Base-by-base conservation (phyloP, 179 eudicot genomes). In the Heliamphora pulchella region DNA sequence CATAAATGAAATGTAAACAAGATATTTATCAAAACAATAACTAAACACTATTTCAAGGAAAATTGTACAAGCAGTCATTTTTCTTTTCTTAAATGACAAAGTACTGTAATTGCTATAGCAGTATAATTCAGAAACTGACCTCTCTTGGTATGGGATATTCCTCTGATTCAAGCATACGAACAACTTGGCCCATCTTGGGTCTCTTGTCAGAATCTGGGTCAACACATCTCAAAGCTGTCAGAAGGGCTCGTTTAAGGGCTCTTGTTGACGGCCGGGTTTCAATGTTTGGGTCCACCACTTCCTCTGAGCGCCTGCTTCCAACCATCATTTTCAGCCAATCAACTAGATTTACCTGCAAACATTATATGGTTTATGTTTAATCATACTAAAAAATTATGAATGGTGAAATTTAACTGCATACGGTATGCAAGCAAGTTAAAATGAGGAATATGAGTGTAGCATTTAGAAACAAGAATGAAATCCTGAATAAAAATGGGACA, bases 281-380 rank as follows among this genome's bases (percentile, higher is more conserved):
- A 18, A 93, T 91, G 80, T 84, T 91, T 51, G 97, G 91, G 81
- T 93, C 98, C 63, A 96, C 90, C 70, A 92, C 99, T 87, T 96
- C 99, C 87, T 93, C 99, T 4, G 97, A 91, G 22, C 97, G 89
- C 86, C 98, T 85, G 85, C 87, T 91, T 86, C 97, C 98, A 31
- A 96, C 99, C 99, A 96, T 96, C 94, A 92, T 91, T 88, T 96
- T 96, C 76, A 96, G 88, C 99, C 99, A 96, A 78, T 93, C 98
- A 39, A 96, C 98, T 85, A 96, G 86, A 86, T 96, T 96, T 55
- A 94, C 94, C 99, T 96, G 89, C 84, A 82, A 75, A 51, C 72
- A 79, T 76, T 43, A 43, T 44, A 43, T 39, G 39, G n/a, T 77
- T 68, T 3, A 68, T 44, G 10, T 53, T 70, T 15, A 62, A 18